A percentile compares a stretch with the other conserved stretches of the same genome.
Evolutionary conservation across 78 protist genomes (phyloP).

Genomic region (Abeoforma whisleri): DNA sequence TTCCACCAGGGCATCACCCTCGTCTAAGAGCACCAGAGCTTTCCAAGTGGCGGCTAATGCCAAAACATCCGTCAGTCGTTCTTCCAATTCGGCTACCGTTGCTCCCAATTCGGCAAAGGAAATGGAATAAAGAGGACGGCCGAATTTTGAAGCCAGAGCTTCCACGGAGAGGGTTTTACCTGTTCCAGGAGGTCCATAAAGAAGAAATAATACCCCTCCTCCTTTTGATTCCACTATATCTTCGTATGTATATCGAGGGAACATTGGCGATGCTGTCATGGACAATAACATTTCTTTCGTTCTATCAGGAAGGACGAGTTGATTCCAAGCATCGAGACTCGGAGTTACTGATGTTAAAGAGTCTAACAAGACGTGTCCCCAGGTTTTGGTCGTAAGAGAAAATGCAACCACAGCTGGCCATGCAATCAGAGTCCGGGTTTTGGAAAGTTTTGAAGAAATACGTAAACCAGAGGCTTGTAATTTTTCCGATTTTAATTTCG

Average conservation of each 20-base stretch:
- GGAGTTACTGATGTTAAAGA: neutral
- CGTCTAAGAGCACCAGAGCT: slow-evolving; percentile 51
- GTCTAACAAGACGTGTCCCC: slow-evolving; percentile 51
- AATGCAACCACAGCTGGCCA: slow-evolving; percentile 25
- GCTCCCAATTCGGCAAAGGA: slow-evolving; percentile 50
- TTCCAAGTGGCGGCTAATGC: slow-evolving; percentile 44
- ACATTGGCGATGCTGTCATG: neutral
- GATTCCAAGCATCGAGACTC: slow-evolving; percentile 9
- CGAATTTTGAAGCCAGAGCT: slow-evolving; percentile 42
- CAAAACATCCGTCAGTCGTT: slow-evolving; percentile 26
- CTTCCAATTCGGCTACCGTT: slow-evolving; percentile 36
- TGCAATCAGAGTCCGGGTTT: neutral
- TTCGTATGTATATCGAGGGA: neutral
- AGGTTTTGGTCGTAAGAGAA: neutral
- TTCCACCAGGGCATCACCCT: slow-evolving; percentile 50
- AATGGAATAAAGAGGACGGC: slow-evolving; percentile 39
- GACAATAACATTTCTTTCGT: slow-evolving; percentile 35
- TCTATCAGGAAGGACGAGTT: slow-evolving; percentile 22
- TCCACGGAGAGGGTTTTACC: slow-evolving; percentile 70
- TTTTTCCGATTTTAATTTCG: neutral
- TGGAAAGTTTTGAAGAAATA: neutral
- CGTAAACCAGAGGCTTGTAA: neutral
- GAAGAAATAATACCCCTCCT: slow-evolving; percentile 58
- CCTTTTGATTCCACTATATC: slow-evolving; percentile 47
- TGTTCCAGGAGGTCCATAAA: slow-evolving; percentile 97